Evolutionary conservation across 805 yeast genomes (phyloP), one percentile per base, ranked within the genome.

Genomic region (Clavispora fructus): DNA sequence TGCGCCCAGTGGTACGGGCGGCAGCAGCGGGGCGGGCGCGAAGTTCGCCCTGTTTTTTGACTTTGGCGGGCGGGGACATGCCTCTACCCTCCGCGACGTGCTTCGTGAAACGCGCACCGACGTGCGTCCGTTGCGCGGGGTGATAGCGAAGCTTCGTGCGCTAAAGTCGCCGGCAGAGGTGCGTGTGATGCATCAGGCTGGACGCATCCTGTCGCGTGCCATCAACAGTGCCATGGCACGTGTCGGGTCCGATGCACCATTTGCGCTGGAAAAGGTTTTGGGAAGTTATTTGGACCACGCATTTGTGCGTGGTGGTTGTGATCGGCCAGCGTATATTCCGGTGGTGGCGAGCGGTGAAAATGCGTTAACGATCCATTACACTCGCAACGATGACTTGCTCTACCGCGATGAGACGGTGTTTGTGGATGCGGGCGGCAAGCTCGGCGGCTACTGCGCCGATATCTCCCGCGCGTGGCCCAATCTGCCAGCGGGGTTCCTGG

Each of bases 401-500:
- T 77, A 78, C 47, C 76, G 78, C 38, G 89, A 83, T 52, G 97
- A 92, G 51, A 68, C 87, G 73, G 96, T 90, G 7, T 78, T 94
- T 27, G 90, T 94, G 3, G 99, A 94, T 65, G 98, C 98, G 4
- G 95, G 95, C 1, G 99, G 98, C 5, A 78, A 86, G 42, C 63
- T 85, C 38, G 99, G 98, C 35, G 97, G 97, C 1, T 94, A 94
- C 64, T 83, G 96, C 60, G 83, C 97, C 1, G 99, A 94, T 65
- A 94, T 94, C 40, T 91, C 98, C 2, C 77, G 99, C 52, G 85
- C 97, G 0, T 94, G 98, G 97, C 99, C 99, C 6, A 84, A 82
- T 41, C 77, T 77, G 33, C 88, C 95, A 2, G 69, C 67, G 41
- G 74, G 74, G 11, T 94, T 94, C 62, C 67, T 86, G 2, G 78